Base-by-base conservation (phyloP, 2,329 filamentous ascomycete species). In the Cercospora sesami region DNA sequence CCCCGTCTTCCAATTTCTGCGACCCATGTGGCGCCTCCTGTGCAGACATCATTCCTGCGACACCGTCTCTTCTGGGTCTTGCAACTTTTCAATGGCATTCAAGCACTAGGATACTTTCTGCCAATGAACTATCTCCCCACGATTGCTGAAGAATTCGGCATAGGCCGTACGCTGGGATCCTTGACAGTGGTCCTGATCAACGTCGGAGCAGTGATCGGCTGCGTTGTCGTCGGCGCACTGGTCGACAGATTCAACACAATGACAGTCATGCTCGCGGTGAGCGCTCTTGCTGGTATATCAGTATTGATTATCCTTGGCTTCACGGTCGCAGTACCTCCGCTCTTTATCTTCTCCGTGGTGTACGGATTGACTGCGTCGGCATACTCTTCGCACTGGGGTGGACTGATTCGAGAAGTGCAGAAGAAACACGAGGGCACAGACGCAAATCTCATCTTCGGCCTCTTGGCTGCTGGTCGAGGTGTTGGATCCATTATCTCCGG, bases 401-500 rank as follows among this genome's bases (percentile, higher is more conserved):
- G 74, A 16, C 69, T 74, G 28, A 72, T 71, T 12, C 70, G 64
- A 16, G 73, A 76, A 16, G 45, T 75, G 16, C 69, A 70, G 55
- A 61, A 62, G 18, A 59, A 28, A 31, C 64, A 70, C 59, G 71
- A 73, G n/a, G 66, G 72, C 0, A 70, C 66, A 2, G 84, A 86
- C 63, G 76, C 81, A 2, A 81, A 82, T 1, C 80, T 86, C 67
- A 79, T 85, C 0, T 83, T 86, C 67, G 81, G 81, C 0, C 79
- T 82, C 23, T 74, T 86, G 60, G 81, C 81, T 6, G 81, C 81
- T 18, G 85, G 84, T 0, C 81, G 83, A 61, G 85, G 85, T 0
- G 78, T 86, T 26, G 84, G 84, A 3, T 84, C 83, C 72, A 76
- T 87, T 12, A 80, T 82, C n/a, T 81, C 79, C 68, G 85, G 85